Conservation (phyloP, 1,284 basidiomycete genomes). For the Fomitiporia mediterranea region DNA sequence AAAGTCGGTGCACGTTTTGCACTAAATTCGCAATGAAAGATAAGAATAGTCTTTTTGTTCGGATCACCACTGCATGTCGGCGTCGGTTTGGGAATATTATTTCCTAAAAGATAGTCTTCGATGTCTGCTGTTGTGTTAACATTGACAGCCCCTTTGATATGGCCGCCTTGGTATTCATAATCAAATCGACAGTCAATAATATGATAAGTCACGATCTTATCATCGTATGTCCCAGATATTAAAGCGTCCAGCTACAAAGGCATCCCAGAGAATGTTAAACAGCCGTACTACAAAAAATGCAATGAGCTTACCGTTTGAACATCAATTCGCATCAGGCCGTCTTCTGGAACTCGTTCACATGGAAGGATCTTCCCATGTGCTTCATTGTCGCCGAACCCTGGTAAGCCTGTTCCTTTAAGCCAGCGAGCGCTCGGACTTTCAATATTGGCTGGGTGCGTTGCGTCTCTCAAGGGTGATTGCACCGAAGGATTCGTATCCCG, state of each 20-base stretch:
- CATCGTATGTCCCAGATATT: slow-evolving; percentile 66
- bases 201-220: slow-evolving; percentile 63
- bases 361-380: slow-evolving; percentile 89
- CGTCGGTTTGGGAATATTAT: slow-evolving; percentile 52
- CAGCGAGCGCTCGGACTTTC: slow-evolving; percentile 56
- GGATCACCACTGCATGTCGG: slow-evolving; percentile 81
- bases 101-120: slow-evolving; percentile 75
- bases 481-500: slow-evolving; percentile 32
- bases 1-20: slow-evolving; percentile 93
- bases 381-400: slow-evolving; percentile 91
- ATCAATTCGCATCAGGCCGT: slow-evolving; percentile 91
- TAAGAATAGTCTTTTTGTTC: slow-evolving; percentile 74
- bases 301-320: slow-evolving; percentile 61
- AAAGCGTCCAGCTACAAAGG: slow-evolving; percentile 62
- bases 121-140: slow-evolving; percentile 81
- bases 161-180: slow-evolving; percentile 94
- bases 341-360: slow-evolving; percentile 89
- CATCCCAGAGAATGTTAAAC: slow-evolving; percentile 3
- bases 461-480: slow-evolving; percentile 19
- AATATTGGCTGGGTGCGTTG: not conserved
- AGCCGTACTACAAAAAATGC: not conserved
- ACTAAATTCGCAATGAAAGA: slow-evolving; percentile 99
- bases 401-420: slow-evolving; percentile 49
- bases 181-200: slow-evolving; percentile 97
- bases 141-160: slow-evolving; percentile 90